A percentile compares a stretch with the other conserved stretches of the same genome.
Evolutionary conservation across 305 asterid genomes (phyloP).

Genomic region (Solanum hybrid): DNA sequence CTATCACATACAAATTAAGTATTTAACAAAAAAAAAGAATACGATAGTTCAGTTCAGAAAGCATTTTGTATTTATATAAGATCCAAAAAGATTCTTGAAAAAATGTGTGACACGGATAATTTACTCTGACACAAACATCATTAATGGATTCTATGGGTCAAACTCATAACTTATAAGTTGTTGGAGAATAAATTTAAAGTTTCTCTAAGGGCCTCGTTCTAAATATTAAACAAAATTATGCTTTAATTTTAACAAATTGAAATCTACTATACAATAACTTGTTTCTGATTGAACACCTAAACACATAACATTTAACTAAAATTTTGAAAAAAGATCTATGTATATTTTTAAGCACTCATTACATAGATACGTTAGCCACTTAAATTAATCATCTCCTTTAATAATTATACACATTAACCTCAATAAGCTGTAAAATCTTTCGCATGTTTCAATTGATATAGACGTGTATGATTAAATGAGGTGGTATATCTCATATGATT

Average conservation of each 20-base stretch:
- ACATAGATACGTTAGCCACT: background rate
- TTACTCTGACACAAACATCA: background rate
- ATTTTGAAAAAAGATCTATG: background rate
- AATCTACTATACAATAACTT: background rate
- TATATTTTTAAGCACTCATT: background rate
- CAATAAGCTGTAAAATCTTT: background rate
- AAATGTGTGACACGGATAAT: background rate
- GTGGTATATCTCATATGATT: background rate
- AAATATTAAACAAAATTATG: too few relatives aligned
- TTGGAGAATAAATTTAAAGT: background rate
- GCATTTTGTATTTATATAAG: too few relatives aligned
- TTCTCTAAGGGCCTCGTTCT: background rate
- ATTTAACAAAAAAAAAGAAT: too few relatives aligned
- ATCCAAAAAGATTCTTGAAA: background rate
- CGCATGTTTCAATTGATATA: background rate
- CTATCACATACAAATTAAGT: too few relatives aligned
- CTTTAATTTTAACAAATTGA: too few relatives aligned
- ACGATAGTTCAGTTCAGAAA: too few relatives aligned
- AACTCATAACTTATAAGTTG: background rate
- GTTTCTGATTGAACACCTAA: background rate
- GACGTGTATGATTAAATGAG: background rate
- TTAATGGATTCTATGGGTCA: too few relatives aligned
- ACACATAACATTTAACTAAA: background rate
- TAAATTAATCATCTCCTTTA: background rate
- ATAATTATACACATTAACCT: background rate